A percentile compares a stretch with the other conserved stretches of the same genome.
Conservation (phyloP, 352 stramenopile genomes). For the Pythium apleroticum region DNA sequence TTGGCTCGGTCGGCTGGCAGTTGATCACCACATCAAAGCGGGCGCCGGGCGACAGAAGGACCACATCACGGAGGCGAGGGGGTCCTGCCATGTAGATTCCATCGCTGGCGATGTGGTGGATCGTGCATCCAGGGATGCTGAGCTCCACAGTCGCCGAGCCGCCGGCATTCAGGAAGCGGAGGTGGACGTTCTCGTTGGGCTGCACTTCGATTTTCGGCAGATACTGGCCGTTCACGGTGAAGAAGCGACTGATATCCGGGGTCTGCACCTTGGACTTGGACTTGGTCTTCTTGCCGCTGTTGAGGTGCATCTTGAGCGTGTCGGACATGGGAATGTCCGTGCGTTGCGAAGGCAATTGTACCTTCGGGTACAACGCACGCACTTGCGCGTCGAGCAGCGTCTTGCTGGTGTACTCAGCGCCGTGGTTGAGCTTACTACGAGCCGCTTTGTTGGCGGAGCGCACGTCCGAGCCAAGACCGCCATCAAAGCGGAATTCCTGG, state of each 20-base stretch:
- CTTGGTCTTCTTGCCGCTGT: slow-evolving; percentile 8
- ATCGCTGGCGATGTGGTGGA: slow-evolving; percentile 54
- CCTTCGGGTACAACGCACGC: slow-evolving; percentile 39
- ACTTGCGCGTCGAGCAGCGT: slow-evolving; percentile 37
- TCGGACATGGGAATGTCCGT: slow-evolving; percentile 28
- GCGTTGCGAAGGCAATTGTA: slow-evolving; percentile 38
- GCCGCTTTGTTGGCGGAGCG: slow-evolving; percentile 47
- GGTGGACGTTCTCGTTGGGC: slow-evolving; percentile 51
- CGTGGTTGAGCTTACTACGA: slow-evolving; percentile 46
- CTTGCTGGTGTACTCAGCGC: slow-evolving; percentile 49
- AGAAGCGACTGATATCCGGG: slow-evolving; percentile 54
- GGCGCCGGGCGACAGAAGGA: slow-evolving; percentile 59
- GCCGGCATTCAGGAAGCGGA: slow-evolving; percentile 66
- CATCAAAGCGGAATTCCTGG: slow-evolving; percentile 65
- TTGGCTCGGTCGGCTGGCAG: slow-evolving; percentile 39
- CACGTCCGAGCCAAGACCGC: slow-evolving; percentile 52
- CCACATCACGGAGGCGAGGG: slow-evolving; percentile 36
- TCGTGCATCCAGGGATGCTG: slow-evolving; percentile 56
- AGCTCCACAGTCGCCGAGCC: slow-evolving; percentile 54
- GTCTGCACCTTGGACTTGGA: neutral
- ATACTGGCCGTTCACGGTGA: slow-evolving; percentile 72
- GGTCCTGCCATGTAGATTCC: slow-evolving; percentile 47
- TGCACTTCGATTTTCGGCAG: slow-evolving; percentile 57
- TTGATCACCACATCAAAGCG: slow-evolving; percentile 61
- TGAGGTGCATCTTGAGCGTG: slow-evolving; percentile 24